A percentile compares a stretch with the other conserved stretches of the same genome.
These are phyloP conservation scores for Apiotrichum gamsii DNA, from an alignment of 1,284 basidiomycete species.

Conservation along the genomic window DNA sequence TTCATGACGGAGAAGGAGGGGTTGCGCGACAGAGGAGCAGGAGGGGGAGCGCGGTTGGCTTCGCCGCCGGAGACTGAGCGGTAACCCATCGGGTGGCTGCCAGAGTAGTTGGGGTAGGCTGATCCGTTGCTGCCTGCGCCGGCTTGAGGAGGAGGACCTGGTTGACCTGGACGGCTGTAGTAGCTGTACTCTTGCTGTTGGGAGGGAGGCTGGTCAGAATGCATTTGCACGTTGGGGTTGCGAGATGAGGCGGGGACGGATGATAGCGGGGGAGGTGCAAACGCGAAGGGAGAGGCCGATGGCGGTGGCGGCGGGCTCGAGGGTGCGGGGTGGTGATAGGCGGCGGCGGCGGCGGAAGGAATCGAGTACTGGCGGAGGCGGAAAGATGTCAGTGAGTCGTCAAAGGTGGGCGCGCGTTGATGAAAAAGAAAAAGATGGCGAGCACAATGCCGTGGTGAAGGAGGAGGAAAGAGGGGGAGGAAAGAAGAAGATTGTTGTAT, in stretches of 20 bases:
- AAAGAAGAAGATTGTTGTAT: too few species aligned
- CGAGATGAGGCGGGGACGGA: constrained; percentile 24
- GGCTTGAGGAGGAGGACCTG: constrained; percentile 2
- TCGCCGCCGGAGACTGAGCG: constrained; percentile 34
- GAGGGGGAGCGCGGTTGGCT: constrained; percentile 20
- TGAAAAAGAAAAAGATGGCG: neutral
- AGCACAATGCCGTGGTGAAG: too few species aligned
- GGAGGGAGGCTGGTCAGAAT: constrained; percentile 26
- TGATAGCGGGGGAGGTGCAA: constrained; percentile 39
- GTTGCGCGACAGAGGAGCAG: constrained; percentile 17
- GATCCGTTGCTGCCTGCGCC: constrained; percentile 9
- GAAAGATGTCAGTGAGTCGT: neutral
- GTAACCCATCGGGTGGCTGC: constrained; percentile 35
- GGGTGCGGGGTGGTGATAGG: constrained; percentile 1
- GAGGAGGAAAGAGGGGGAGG: neutral
- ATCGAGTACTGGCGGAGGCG: constrained; percentile 1
- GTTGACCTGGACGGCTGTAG: constrained; percentile 7
- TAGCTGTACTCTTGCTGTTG: constrained; percentile 22
- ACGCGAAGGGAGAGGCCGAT: constrained; percentile 41
- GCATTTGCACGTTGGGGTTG: constrained; percentile 18
- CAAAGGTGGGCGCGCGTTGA: too few species aligned
- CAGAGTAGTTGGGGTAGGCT: constrained; percentile 20
- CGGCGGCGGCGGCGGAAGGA: too few species aligned
- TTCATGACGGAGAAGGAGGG: constrained; percentile 7
- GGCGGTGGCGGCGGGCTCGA: constrained; percentile 26